Evolutionary conservation across 345 rosid species (phyloP).

Genomic region (Boechera stricta): DNA sequence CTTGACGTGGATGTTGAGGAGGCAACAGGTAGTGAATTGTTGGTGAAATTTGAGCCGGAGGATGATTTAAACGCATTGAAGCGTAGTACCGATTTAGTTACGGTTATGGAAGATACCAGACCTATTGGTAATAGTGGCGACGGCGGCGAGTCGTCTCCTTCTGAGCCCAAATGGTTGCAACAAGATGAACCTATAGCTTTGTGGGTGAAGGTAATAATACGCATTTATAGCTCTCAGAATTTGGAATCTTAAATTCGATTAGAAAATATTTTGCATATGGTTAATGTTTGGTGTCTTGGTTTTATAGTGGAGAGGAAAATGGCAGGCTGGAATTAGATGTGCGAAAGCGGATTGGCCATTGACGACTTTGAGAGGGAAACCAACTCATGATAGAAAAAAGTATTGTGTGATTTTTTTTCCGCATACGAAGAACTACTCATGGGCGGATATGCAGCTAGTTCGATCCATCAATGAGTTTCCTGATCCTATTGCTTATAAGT

Average conservation of each 20-base stretch:
- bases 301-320: conserved; percentile 95
- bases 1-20: conserved; percentile 50
- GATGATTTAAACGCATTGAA: conserved; percentile 54
- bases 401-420: conserved; percentile 94
- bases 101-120: conserved; percentile 60
- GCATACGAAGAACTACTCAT: conserved; percentile 91
- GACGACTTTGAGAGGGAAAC: conserved; percentile 91
- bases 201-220: conserved; percentile 89
- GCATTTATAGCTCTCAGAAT: neutral
- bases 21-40: conserved; percentile 39
- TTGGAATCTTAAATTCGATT: neutral
- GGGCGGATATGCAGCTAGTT: conserved; percentile 96
- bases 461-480: conserved; percentile 78
- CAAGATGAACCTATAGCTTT: conserved; percentile 83
- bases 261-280: neutral
- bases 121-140: conserved; percentile 50
- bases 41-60: conserved; percentile 54
- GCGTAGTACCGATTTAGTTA: conserved; percentile 40
- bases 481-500: conserved; percentile 83
- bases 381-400: conserved; percentile 91
- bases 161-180: conserved; percentile 83
- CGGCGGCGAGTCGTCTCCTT: conserved; percentile 61
- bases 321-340: conserved; percentile 97
- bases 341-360: conserved; percentile 95
- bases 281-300: conserved; percentile 34